Conservation (phyloP, 1,284 basidiomycete genomes). For the Cystobasidium sp. region DNA sequence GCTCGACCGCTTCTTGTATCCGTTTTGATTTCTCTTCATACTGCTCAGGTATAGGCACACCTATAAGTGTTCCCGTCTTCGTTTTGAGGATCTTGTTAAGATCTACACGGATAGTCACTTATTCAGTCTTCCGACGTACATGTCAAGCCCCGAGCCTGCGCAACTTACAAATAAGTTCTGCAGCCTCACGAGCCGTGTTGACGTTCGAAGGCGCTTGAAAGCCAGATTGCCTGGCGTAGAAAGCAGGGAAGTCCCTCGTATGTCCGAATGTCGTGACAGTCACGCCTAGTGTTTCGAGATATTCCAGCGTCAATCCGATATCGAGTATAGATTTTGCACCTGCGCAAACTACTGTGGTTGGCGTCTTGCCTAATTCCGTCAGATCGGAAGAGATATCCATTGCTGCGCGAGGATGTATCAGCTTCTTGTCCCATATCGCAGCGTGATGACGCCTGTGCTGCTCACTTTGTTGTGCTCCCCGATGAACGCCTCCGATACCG, state of each 20-base stretch:
- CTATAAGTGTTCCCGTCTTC: constrained; percentile 76
- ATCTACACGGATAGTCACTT: constrained; percentile 43
- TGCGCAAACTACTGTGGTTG: constrained; percentile 87
- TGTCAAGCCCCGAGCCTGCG: neutral
- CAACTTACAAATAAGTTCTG: constrained; percentile 70
- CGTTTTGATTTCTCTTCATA: constrained; percentile 69
- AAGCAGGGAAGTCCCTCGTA: constrained; percentile 86
- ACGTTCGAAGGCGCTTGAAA: constrained; percentile 62
- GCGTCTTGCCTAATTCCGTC: constrained; percentile 76
- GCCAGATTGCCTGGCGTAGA: constrained; percentile 85
- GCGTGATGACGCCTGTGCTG: constrained; percentile 36
- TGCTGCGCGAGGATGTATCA: constrained; percentile 60
- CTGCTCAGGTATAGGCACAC: constrained; percentile 83
- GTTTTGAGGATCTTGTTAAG: constrained; percentile 64
- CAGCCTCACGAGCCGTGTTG: constrained; percentile 67
- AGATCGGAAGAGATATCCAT: constrained; percentile 96
- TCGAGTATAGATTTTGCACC: constrained; percentile 96
- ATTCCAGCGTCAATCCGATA: constrained; percentile 89
- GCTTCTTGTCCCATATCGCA: constrained; percentile 24
- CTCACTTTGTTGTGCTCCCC: constrained; percentile 83
- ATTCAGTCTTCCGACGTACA: neutral
- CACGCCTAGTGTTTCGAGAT: constrained; percentile 95
- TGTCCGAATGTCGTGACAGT: constrained; percentile 81
- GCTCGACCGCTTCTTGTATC: constrained; percentile 81
- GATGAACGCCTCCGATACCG: constrained; percentile 82